Conservation (phyloP, 23 red algal genomes). For the Gracilariopsis chorda region DNA sequence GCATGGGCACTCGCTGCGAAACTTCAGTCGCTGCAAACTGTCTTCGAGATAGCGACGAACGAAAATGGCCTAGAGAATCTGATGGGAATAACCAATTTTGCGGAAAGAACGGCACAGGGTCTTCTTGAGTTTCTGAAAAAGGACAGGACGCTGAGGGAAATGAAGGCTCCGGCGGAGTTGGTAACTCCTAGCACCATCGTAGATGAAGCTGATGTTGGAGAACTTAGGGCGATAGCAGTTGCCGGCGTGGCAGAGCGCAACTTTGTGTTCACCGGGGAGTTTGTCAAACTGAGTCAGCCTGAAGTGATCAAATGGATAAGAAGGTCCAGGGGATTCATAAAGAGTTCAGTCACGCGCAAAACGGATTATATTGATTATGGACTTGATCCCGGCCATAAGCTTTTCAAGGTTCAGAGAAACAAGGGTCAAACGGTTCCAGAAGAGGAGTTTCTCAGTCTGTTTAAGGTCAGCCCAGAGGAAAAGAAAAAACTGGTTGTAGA, state of each 20-base stretch:
- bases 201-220: slow-evolving; percentile 12
- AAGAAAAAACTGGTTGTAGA: background rate
- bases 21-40: background rate
- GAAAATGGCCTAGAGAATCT: background rate
- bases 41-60: background rate
- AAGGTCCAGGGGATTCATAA: slow-evolving; percentile 32
- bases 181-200: background rate
- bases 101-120: slow-evolving; percentile 38
- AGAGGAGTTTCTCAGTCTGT: slow-evolving; percentile 34
- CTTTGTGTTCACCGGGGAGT: slow-evolving; percentile 70
- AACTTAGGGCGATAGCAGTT: background rate
- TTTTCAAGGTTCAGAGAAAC: slow-evolving; percentile 31
- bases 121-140: slow-evolving; percentile 29
- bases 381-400: slow-evolving; percentile 53
- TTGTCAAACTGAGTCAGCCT: slow-evolving; percentile 12
- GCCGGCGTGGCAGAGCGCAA: slow-evolving; percentile 18
- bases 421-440: slow-evolving; percentile 38
- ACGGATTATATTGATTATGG: slow-evolving; percentile 65
- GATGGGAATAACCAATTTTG: slow-evolving; percentile 44
- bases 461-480: background rate
- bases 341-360: slow-evolving; percentile 39
- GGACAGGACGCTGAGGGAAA: background rate
- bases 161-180: slow-evolving; percentile 3
- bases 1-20: slow-evolving; percentile 38
- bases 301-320: slow-evolving; percentile 43